These are phyloP conservation scores for Colletotrichum lentis DNA, from an alignment of 2,329 filamentous ascomycete genomes.

Conservation along the genomic window DNA sequence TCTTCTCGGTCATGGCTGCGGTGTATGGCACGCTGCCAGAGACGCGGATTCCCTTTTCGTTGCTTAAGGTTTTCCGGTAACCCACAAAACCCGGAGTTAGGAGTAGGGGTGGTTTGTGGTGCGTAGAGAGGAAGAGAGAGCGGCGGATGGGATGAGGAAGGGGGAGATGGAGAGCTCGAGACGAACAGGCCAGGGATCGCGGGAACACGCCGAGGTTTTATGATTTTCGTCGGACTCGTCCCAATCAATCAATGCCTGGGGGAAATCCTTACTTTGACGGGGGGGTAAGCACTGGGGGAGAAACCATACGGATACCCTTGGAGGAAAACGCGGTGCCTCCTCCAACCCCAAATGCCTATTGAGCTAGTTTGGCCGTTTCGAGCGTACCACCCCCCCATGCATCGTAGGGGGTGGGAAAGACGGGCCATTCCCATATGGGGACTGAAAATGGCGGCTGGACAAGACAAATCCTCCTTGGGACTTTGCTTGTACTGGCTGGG, in stretches of 20 bases:
- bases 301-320: conserved; percentile 21
- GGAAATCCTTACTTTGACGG: not conserved
- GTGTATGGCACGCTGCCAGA: conserved; percentile 22
- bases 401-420: conserved; percentile 24
- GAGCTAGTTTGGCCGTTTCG: conserved; percentile 10
- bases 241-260: not conserved
- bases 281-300: conserved; percentile 15
- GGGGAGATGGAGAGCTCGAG: conserved; percentile 34
- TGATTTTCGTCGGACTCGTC: conserved; percentile 32
- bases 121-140: not conserved
- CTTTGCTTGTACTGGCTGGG: conserved; percentile 29
- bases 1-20: conserved; percentile 33
- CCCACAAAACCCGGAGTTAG: conserved; percentile 29
- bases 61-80: conserved; percentile 20
- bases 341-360: conserved; percentile 24
- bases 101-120: conserved; percentile 10
- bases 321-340: conserved; percentile 21
- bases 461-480: conserved; percentile 20
- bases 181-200: conserved; percentile 29
- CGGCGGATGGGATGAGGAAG: conserved; percentile 26
- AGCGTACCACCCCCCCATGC: conserved; percentile 21
- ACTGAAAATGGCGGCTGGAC: conserved; percentile 35
- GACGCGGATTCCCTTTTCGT: not conserved
- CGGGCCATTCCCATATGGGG: conserved; percentile 28
- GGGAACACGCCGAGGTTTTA: conserved; percentile 37